Percentiles rank a stretch among this genome's conserved stretches.
These are phyloP conservation scores for Camellia oleifera DNA, from an alignment of 179 eudicot species.

Conservation along the genomic window DNA sequence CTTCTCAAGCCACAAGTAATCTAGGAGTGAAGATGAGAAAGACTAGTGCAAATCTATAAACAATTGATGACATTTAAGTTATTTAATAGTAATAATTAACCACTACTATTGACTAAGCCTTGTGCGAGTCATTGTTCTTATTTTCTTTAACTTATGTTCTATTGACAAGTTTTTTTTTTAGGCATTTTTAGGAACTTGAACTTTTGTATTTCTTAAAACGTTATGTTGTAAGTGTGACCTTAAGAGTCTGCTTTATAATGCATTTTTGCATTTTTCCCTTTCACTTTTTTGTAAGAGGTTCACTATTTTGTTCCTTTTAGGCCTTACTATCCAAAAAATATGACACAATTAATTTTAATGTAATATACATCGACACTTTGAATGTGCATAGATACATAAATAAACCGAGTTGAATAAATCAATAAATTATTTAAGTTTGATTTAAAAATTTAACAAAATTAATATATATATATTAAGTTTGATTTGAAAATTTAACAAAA, in stretches of 20 bases:
- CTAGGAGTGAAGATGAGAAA: constrained; percentile 22
- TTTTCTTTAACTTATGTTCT: not conserved
- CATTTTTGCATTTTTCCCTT: not conserved
- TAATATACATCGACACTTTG: too few relatives aligned
- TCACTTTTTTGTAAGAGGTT: not conserved
- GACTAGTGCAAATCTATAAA: constrained; percentile 16
- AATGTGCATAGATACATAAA: too few relatives aligned
- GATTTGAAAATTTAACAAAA: too few relatives aligned
- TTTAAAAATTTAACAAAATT: too few relatives aligned
- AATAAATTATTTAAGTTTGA: too few relatives aligned
- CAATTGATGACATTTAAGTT: not conserved
- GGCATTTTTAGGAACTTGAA: not conserved
- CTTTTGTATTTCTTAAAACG: not conserved
- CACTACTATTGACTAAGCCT: not conserved
- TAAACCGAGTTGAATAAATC: too few relatives aligned
- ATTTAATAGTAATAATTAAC: not conserved
- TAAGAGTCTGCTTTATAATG: not conserved
- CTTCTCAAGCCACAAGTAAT: constrained; percentile 29
- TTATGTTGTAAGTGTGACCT: not conserved
- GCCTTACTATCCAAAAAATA: not conserved
- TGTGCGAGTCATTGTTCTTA: not conserved
- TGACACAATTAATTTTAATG: not conserved
- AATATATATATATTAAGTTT: too few relatives aligned
- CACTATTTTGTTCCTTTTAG: not conserved
- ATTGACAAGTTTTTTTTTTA: not conserved